Conservation (phyloP, 306 rosid species). For the Inga laurina region DNA sequence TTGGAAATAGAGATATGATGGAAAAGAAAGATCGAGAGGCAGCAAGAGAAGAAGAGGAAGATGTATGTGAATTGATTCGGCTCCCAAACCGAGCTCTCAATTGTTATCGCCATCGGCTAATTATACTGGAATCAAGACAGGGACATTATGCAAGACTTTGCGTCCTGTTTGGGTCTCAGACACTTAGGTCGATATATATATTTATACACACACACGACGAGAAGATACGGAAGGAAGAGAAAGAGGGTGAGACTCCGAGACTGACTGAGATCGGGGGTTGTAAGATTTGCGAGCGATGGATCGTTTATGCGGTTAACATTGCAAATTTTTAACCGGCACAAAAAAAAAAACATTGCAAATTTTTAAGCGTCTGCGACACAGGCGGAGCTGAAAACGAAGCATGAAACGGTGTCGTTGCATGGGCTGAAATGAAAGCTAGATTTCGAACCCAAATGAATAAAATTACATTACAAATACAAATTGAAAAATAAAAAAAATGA, state of each 20-base stretch:
- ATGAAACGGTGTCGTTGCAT: constrained; percentile 4
- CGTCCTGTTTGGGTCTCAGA: constrained; percentile 39
- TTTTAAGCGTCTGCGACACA: not conserved
- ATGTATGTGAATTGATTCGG: constrained; percentile 59
- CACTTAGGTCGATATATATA: constrained; percentile 36
- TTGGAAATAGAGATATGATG: constrained; percentile 48
- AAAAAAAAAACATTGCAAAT: too few relatives aligned
- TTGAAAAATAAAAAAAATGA: too few relatives aligned
- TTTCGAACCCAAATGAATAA: too few relatives aligned
- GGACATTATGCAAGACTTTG: constrained; percentile 7
- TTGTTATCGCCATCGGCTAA: constrained; percentile 70
- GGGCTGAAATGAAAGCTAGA: not conserved
- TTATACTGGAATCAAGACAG: constrained; percentile 7
- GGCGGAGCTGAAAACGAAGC: not conserved
- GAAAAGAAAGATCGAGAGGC: constrained; percentile 62
- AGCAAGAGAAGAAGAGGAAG: constrained; percentile 66
- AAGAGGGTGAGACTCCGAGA: not conserved
- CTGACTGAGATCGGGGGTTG: not conserved
- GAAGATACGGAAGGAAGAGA: not conserved
- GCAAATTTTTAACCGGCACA: not conserved
- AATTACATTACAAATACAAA: too few relatives aligned
- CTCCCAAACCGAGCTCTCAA: constrained; percentile 88
- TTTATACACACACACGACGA: not conserved
- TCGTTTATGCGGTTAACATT: not conserved
- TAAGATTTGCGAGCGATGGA: constrained; percentile 12